Percentiles rank a stretch among this genome's conserved stretches.
Evolutionary conservation across 2,329 filamentous ascomycete genomes (phyloP).

Genomic region (Cladophialophora yegresii): DNA sequence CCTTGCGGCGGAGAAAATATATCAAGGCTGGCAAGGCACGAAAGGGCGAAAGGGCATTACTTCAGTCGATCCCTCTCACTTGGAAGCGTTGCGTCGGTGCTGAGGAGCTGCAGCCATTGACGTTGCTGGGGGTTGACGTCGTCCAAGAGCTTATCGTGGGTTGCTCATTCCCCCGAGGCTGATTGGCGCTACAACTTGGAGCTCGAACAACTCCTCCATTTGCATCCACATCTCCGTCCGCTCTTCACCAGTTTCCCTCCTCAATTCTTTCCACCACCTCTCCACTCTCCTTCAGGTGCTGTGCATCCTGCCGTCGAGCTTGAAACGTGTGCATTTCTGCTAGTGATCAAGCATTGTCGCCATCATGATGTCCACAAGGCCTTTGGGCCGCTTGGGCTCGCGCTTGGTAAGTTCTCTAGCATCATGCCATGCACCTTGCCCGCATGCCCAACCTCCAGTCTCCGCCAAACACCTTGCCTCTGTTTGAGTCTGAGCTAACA

Average conservation of each 20-base stretch:
- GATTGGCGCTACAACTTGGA: slow-evolving; percentile 19
- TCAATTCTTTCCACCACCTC: slow-evolving; percentile 41
- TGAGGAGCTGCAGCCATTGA: slow-evolving; percentile 14
- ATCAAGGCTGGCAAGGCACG: not conserved
- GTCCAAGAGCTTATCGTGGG: slow-evolving; percentile 31
- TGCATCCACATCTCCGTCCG: slow-evolving; percentile 18
- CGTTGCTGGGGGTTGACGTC: slow-evolving; percentile 25
- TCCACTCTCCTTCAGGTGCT: slow-evolving; percentile 44
- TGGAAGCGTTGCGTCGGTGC: not conserved
- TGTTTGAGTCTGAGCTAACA: slow-evolving; percentile 18
- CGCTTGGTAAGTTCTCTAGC: slow-evolving; percentile 37
- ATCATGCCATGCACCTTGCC: slow-evolving; percentile 46
- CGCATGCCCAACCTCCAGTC: slow-evolving; percentile 20
- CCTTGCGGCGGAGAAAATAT: not conserved
- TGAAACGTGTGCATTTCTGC: slow-evolving; percentile 40
- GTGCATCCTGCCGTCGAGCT: slow-evolving; percentile 41
- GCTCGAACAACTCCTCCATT: slow-evolving; percentile 16
- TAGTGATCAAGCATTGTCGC: slow-evolving; percentile 42
- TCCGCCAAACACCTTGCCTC: not conserved
- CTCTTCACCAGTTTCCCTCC: slow-evolving; percentile 44
- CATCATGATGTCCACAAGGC: slow-evolving; percentile 52
- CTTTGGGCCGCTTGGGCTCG: slow-evolving; percentile 36
- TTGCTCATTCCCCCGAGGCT: slow-evolving; percentile 20
- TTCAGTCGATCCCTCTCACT: not conserved
- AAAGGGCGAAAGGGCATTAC: not conserved